A percentile compares a stretch with the other conserved stretches of the same genome.
Conservation (phyloP, 1,284 basidiomycete genomes). For the Rhodotorula sp. region DNA sequence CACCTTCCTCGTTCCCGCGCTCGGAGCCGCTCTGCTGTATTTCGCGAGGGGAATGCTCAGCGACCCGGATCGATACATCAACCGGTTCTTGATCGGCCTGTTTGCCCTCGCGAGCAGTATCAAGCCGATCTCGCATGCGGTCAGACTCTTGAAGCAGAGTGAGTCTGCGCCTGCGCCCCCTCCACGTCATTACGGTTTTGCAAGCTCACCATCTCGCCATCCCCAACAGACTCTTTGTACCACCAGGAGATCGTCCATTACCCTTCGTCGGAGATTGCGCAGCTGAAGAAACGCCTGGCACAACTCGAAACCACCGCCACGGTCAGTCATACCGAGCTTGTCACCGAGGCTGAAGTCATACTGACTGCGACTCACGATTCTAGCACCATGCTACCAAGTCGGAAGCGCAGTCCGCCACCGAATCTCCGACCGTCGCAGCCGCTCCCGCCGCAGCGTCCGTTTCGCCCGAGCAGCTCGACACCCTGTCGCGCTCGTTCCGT, state of each 20-base stretch:
- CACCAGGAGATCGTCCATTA: slow-evolving; percentile 37
- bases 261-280: slow-evolving; percentile 43
- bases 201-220: neutral
- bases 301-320: slow-evolving; percentile 48
- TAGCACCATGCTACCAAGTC: slow-evolving; percentile 13
- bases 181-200: neutral
- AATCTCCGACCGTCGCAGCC: slow-evolving; percentile 42
- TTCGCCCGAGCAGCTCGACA: slow-evolving; percentile 46
- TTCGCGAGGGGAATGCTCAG: slow-evolving; percentile 47
- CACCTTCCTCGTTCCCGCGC: slow-evolving; percentile 46
- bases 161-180: neutral
- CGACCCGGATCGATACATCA: slow-evolving; percentile 46
- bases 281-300: slow-evolving; percentile 45
- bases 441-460: slow-evolving; percentile 48
- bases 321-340: neutral
- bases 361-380: neutral
- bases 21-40: slow-evolving; percentile 47
- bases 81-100: slow-evolving; percentile 48
- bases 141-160: slow-evolving; percentile 36
- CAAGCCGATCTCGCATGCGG: slow-evolving; percentile 47
- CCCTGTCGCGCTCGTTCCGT: slow-evolving; percentile 48
- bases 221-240: slow-evolving; percentile 35
- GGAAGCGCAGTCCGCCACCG: neutral
- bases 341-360: neutral
- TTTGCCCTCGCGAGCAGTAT: slow-evolving; percentile 50